Percentiles rank a stretch among this genome's conserved stretches.
Conservation (phyloP, 352 stramenopile species). For the Achlya hypogyna region DNA sequence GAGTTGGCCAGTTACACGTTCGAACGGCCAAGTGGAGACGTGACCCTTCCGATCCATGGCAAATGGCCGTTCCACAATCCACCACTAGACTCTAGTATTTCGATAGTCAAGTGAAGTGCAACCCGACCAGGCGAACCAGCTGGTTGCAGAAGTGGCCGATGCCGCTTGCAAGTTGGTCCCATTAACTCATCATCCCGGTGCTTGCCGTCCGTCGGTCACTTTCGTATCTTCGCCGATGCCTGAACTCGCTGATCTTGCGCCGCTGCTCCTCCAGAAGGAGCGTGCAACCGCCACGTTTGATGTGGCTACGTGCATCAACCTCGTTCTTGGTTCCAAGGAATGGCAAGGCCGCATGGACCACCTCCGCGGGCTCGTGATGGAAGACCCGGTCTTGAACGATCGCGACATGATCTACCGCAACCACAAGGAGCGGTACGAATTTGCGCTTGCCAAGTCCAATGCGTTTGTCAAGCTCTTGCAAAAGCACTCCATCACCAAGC, state of each 20-base stretch:
- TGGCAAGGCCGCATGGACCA: constrained; percentile 39
- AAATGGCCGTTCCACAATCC: background rate
- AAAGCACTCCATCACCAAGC: constrained; percentile 27
- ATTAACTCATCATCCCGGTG: background rate
- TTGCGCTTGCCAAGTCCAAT: constrained; percentile 30
- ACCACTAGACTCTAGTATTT: background rate
- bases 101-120: background rate
- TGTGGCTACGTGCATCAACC: constrained; percentile 26
- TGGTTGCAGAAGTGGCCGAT: background rate
- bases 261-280: background rate
- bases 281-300: constrained; percentile 28
- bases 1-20: too few relatives aligned
- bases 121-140: background rate
- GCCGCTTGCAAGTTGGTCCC: background rate
- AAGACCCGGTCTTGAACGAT: constrained; percentile 36
- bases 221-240: background rate
- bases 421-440: constrained; percentile 33
- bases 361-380: constrained; percentile 27
- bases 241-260: background rate
- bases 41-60: too few relatives aligned
- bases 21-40: too few relatives aligned
- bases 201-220: background rate
- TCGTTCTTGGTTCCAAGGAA: constrained; percentile 28
- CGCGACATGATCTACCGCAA: constrained; percentile 39
- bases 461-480: constrained; percentile 33